Evolutionary conservation across 306 rosid species (phyloP), one percentile per base, ranked within the genome.

Genomic region (Prunus campanulata): DNA sequence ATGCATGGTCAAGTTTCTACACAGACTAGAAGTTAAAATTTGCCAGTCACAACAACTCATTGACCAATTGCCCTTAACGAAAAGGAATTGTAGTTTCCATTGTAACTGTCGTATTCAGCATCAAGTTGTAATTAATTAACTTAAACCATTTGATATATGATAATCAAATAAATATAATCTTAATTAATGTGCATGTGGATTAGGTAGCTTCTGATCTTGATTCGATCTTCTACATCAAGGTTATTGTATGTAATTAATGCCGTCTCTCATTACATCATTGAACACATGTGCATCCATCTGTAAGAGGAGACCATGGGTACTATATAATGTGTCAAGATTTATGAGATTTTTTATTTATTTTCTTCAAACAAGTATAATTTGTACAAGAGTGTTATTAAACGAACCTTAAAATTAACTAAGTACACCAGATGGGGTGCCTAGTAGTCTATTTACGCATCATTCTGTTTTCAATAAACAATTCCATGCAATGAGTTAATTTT

Each of bases 121-220:
- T 60, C 42, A 35, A 5, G 59, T 52, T 52, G 59, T 6, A 52
- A 52, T 52, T 60, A 25, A 7, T 60, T 12, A 6, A 60, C 8
- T 11, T 3, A 62, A 62, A 60, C 35, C 65, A 60, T 60, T 11
- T 12, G 9, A 25, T 32, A 32, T 56, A 20, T 20, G 62, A 56
- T 35, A 35, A 35, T 13, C 62, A 3, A 55, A 55, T 55, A 3
- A 55, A 59, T 24, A 4, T 55, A 59, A 11, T 60, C 65, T 20
- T 59, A 16, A 52, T 52, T 1, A 56, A 62, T 29, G 13, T 30
- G 10, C 67, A 62, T 70, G 29, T 29, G 8, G 74, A 30, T 13
- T 54, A 52, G 74, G 49, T 52, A 30, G 74, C 63, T 70, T 51
- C 62, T 70, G 60, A 52, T 12, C 19, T 70, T 22, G 12, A 70